Evolutionary conservation across 1,139 yeast genomes (phyloP), one percentile per base, ranked within the genome.

Genomic region (Hyphopichia khmerensis): DNA sequence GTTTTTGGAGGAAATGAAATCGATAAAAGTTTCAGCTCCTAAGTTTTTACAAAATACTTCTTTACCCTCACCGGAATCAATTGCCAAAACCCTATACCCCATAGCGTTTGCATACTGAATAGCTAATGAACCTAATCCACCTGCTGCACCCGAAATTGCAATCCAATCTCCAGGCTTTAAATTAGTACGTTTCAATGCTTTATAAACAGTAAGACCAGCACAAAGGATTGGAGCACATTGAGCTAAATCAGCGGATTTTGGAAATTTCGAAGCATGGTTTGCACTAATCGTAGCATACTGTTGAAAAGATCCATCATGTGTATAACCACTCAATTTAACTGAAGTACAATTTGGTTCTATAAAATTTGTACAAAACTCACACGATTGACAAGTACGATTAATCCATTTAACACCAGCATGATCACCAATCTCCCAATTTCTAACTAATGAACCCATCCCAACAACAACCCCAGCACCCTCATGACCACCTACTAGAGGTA

Each of bases 1-100:
- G 59, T 82, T 84, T 60, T 79, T 76, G 42, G 77, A 67, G 52
- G 67, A 70, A 46, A 75, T 72, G 71, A 82, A 84, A 64, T 84
- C 91, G 56, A 84, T 72, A 56, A 67, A 84, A 38, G 68, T 11
- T 26, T 26, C 29, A 9, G 29, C 29, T 8, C 29, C 29, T 13
- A 26, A 26, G 4, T 8, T 9, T 26, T 26, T 11, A 26, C 29
- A 26, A 11, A 26, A 26, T 7, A 11, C 4, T 26, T 26, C 13
- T 11, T 26, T 26, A 26, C 10, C 29, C 5, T 7, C 29, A 7
- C 29, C 29, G 10, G 29, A 26, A 26, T 26, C 29, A 11, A 26
- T 26, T 9, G 29, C 29, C 10, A 26, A 11, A 11, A 26, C 29
- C 4, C 29, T 8, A 26, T 26, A 26, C 5, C 29, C 29, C 29